Percentiles rank a stretch among this genome's conserved stretches.
phyloP scores from a whole-genome alignment of 441 rosid genomes.

The Gossypium trilobum region DNA sequence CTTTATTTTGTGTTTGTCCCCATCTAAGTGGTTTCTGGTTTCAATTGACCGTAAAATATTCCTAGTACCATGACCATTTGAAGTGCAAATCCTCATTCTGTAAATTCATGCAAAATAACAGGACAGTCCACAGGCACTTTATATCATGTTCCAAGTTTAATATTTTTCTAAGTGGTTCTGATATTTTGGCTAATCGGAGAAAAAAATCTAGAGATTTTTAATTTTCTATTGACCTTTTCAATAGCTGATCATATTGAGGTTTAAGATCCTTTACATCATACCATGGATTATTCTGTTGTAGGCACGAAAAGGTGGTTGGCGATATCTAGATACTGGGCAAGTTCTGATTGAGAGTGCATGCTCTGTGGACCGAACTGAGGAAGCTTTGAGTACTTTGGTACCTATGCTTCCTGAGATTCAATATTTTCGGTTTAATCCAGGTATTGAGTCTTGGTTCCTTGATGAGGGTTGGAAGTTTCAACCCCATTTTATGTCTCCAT shows the following conservation, averaged over 20 bases:
- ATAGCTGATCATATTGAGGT: neutral
- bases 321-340: conserved; percentile 94
- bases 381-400: conserved; percentile 84
- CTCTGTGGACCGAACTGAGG: conserved; percentile 93
- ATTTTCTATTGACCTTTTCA: neutral
- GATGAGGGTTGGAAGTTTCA: neutral
- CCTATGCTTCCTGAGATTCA: conserved; percentile 91
- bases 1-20: conserved; percentile 4
- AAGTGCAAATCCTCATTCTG: neutral
- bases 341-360: conserved; percentile 96
- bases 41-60: neutral
- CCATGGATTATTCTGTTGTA: conserved; percentile 21
- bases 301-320: conserved; percentile 98
- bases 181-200: neutral
- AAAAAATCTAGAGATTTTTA: neutral
- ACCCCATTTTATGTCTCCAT: neutral
- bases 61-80: neutral
- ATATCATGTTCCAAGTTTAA: neutral
- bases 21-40: neutral
- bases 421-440: conserved; percentile 89
- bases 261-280: neutral
- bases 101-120: neutral
- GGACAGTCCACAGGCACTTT: neutral
- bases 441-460: conserved; percentile 25
- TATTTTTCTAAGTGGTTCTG: neutral